Conservation (phyloP, 1,284 basidiomycete species). For the Mycena citricolor region DNA sequence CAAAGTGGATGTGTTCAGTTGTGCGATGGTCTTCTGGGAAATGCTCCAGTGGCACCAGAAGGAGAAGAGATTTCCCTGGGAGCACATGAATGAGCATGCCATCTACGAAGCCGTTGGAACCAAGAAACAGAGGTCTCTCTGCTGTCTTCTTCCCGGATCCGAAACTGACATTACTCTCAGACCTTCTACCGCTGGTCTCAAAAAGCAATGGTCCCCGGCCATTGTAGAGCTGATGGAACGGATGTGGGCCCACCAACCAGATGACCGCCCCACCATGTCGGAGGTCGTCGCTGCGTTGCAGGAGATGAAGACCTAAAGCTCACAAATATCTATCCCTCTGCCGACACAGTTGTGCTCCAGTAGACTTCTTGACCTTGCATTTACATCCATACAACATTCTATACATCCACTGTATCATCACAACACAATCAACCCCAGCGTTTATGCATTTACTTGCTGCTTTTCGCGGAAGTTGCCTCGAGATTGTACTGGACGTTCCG, state of each 20-base stretch:
- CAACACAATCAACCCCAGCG: too few species aligned
- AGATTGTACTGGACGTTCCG: conserved; percentile 87
- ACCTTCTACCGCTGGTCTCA: conserved; percentile 75
- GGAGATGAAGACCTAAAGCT: conserved; percentile 42
- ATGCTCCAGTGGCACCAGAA: conserved; percentile 91
- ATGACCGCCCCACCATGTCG: conserved; percentile 88
- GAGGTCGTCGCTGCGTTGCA: conserved; percentile 87
- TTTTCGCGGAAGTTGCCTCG: too few species aligned
- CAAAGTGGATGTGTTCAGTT: conserved; percentile 99
- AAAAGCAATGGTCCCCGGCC: conserved; percentile 90
- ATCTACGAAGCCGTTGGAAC: conserved; percentile 95
- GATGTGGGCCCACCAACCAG: conserved; percentile 95
- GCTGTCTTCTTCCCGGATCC: conserved; percentile 35
- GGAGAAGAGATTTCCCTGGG: conserved; percentile 93
- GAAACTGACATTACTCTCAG: conserved; percentile 37
- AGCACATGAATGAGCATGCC: conserved; percentile 96
- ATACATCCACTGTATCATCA: too few species aligned
- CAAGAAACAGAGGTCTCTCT: conserved; percentile 76
- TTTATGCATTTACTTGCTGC: too few species aligned
- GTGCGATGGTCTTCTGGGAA: conserved; percentile 98
- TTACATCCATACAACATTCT: too few species aligned
- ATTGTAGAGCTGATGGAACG: conserved; percentile 88
- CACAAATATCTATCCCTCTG: conserved; percentile 12
- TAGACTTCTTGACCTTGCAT: too few species aligned
- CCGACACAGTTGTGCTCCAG: too few species aligned